A percentile compares a stretch with the other conserved stretches of the same genome.
Evolutionary conservation across 1,284 basidiomycete species (phyloP).

Genomic region (Trichosporon sp.): DNA sequence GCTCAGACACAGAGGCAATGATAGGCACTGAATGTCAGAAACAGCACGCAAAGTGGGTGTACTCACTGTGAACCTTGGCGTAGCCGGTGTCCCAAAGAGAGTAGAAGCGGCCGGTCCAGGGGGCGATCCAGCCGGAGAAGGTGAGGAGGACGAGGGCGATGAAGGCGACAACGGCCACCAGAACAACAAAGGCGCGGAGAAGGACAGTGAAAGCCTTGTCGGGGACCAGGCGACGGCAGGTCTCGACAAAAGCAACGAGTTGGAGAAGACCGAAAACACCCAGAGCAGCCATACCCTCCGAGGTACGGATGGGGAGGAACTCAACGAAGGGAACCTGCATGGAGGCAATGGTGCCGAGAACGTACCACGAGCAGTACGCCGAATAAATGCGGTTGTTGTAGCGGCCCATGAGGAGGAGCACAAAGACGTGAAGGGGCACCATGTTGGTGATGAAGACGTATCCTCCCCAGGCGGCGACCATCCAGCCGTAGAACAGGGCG

Average conservation of each 20-base stretch:
- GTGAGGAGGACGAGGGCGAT: conserved; percentile 76
- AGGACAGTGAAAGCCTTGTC: conserved; percentile 91
- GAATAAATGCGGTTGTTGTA: conserved; percentile 91
- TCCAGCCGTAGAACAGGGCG: conserved; percentile 98
- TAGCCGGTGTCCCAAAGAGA: conserved; percentile 99
- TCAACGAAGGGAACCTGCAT: conserved; percentile 99
- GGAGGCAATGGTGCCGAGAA: conserved; percentile 91
- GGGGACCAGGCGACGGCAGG: conserved; percentile 84
- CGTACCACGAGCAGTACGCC: conserved; percentile 96
- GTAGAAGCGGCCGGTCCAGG: conserved; percentile 99
- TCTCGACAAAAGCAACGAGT: conserved; percentile 90
- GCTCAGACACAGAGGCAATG: conserved; percentile 99
- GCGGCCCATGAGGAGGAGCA: conserved; percentile 95
- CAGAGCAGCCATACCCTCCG: conserved; percentile 98
- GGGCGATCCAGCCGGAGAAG: conserved; percentile 93
- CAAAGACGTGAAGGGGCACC: conserved; percentile 93
- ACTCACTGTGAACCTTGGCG: conserved; percentile 78
- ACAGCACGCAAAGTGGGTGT: background rate
- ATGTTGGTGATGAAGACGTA: conserved; percentile 99
- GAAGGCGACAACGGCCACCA: conserved; percentile 72
- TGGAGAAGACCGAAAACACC: conserved; percentile 97
- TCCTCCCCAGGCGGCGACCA: conserved; percentile 99
- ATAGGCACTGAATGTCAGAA: conserved; percentile 67
- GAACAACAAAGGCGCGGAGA: conserved; percentile 70
- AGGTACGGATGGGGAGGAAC: conserved; percentile 96